Base-by-base conservation (phyloP, 192 early-diverging fungal genomes). In the Allomyces macrogynus region DNA sequence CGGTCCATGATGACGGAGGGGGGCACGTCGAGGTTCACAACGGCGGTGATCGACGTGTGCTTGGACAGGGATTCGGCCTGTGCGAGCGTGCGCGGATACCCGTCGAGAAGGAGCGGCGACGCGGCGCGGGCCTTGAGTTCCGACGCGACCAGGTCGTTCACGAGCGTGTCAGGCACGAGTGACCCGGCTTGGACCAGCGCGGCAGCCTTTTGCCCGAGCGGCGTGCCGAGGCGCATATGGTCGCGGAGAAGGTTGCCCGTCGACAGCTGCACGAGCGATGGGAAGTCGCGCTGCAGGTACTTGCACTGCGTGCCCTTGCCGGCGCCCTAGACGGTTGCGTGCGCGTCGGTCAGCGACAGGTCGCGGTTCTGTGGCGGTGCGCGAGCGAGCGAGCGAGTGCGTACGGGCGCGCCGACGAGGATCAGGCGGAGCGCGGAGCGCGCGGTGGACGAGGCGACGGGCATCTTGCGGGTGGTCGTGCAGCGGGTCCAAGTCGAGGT, bases 281-380 rank as follows among this genome's bases (percentile, higher is more conserved):
- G 78, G 75, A 86, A 93, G 70, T 81, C 76, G 63, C 80, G 67
- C 44, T 80, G 71, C 24, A 95, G 79, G 60, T 87, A 82, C 66
- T 73, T 77, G 11, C 91, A 89, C 71, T 93, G 91, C 25, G 95
- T 97, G 44, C 92, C 95, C 75, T 95, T 90, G 22, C 89, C 90
- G 14, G 87, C 74, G 10, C 90, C 90, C 81, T 85, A 61, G 14
- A 66, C n/a, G n/a, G 32, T 3, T 8, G 32, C n/a, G 32, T 40
- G 32, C 7, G 32, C 7, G 32, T 40, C 32, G 32, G 32, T 40
- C 32, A 40, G 32, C 32, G 32, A 7, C 4, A n/a, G n/a, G n/a
- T 40, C 7, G 32, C 8, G 32, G 32, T 40, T 2, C 32, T 2
- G 32, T 7, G 32, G 32, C 32, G 32, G 32, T 7, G 32, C 26